Conservation (phyloP, 2,329 filamentous ascomycete genomes). For the Emydomyces testavorans region DNA sequence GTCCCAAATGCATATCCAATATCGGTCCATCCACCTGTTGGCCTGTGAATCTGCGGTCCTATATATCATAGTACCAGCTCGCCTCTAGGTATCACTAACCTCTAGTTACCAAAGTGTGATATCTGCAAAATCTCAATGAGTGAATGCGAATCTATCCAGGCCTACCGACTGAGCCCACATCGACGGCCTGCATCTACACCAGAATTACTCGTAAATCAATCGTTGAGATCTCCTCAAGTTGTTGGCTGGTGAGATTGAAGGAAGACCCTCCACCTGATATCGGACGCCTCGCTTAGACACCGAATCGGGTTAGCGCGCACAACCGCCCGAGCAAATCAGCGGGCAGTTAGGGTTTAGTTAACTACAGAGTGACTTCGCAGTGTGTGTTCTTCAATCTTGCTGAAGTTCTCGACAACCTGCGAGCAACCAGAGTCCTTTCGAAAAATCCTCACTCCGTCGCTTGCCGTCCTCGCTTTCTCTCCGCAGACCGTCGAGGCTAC, state of each 20-base stretch:
- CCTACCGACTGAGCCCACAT: background rate
- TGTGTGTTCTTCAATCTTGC: slow-evolving; percentile 16
- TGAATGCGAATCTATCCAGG: too few species aligned
- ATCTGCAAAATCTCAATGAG: too few species aligned
- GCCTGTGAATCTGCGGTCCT: too few species aligned
- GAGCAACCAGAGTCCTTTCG: slow-evolving; percentile 20
- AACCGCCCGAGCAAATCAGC: slow-evolving; percentile 18
- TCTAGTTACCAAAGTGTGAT: too few species aligned
- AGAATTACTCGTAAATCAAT: background rate
- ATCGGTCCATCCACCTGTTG: too few species aligned
- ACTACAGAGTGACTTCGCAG: slow-evolving; percentile 21
- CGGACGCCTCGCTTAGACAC: slow-evolving; percentile 24
- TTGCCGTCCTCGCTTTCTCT: slow-evolving; percentile 30
- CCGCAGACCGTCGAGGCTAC: slow-evolving; percentile 26
- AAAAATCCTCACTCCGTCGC: slow-evolving; percentile 28
- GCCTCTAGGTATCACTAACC: too few species aligned
- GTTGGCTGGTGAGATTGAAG: too few species aligned
- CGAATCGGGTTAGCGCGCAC: slow-evolving; percentile 22
- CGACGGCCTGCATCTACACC: too few species aligned
- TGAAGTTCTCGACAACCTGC: slow-evolving; percentile 25
- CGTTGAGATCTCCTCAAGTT: background rate
- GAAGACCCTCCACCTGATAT: too few species aligned
- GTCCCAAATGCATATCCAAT: too few species aligned
- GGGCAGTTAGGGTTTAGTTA: slow-evolving; percentile 32
- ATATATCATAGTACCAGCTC: too few species aligned